These are phyloP conservation scores for Hemileccinum hortonii DNA, from an alignment of 1,284 basidiomycete species.

Conservation along the genomic window DNA sequence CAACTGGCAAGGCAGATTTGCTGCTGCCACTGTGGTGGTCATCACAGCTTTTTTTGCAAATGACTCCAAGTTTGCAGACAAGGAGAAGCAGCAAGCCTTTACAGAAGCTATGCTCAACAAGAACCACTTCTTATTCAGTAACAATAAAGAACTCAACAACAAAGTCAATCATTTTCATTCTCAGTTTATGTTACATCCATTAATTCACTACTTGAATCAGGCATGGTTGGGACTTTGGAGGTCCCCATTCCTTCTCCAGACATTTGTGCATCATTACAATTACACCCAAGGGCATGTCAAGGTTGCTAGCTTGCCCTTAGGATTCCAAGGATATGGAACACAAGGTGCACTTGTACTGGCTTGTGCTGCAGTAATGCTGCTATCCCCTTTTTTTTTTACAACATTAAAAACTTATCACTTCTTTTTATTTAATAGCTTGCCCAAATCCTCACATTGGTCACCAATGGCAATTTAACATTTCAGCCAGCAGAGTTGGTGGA, in stretches of 20 bases:
- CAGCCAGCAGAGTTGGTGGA: not conserved
- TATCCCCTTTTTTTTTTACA: too few species aligned
- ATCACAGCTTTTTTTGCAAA: slow-evolving; percentile 1
- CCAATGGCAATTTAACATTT: too few species aligned
- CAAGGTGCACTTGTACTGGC: not conserved
- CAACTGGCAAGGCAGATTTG: slow-evolving; percentile 1
- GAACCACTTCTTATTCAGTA: slow-evolving; percentile 1
- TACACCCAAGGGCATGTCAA: not conserved
- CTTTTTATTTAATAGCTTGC: too few species aligned
- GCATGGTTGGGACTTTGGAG: slow-evolving; percentile 5
- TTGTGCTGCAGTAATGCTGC: too few species aligned
- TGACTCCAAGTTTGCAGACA: not conserved
- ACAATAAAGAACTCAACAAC: not conserved
- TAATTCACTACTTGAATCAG: not conserved
- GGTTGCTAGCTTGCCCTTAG: not conserved
- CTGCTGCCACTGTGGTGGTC: not conserved
- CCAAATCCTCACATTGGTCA: too few species aligned
- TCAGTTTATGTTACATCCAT: too few species aligned
- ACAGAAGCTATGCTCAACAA: not conserved
- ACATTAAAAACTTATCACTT: too few species aligned
- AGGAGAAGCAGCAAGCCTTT: not conserved
- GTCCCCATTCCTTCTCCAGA: not conserved
- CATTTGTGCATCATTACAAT: not conserved
- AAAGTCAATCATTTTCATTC: not conserved
- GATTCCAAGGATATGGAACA: not conserved